These are phyloP conservation scores for Debaryomyces fabryi DNA, from an alignment of 1,139 yeast genomes.

Conservation along the genomic window DNA sequence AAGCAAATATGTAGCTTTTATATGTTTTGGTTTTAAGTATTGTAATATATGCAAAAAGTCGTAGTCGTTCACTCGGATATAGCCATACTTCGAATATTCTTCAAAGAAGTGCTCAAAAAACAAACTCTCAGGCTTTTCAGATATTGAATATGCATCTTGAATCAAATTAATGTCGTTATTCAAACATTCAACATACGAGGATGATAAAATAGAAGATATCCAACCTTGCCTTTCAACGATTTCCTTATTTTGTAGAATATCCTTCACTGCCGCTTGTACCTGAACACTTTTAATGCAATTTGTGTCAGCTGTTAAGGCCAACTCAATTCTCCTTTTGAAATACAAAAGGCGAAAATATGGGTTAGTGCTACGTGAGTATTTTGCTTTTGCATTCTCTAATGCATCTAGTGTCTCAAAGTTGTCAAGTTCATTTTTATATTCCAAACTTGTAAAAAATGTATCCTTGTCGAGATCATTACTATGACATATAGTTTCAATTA, in stretches of 20 bases:
- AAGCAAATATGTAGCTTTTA: background rate
- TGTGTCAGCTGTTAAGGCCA: background rate
- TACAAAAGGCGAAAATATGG: conserved; percentile 8
- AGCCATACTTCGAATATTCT: background rate
- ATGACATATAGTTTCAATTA: conserved; percentile 26
- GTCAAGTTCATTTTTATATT: conserved; percentile 1
- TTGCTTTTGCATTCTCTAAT: background rate
- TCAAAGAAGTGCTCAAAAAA: background rate
- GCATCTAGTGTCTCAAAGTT: conserved; percentile 3
- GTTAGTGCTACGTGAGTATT: background rate
- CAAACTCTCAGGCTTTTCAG: background rate
- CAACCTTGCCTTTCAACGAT: conserved; percentile 7
- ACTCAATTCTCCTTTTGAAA: conserved; percentile 1
- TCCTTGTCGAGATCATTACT: conserved; percentile 6
- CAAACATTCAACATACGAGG: conserved; percentile 1
- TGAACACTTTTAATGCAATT: background rate
- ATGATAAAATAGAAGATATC: conserved; percentile 10
- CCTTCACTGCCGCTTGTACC: background rate
- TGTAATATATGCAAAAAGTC: conserved; percentile 9
- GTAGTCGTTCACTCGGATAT: conserved; percentile 6
- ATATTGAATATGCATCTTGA: background rate
- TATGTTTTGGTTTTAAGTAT: background rate
- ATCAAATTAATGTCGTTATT: background rate
- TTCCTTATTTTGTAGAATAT: conserved; percentile 1
- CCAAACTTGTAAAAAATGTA: background rate